Evolutionary conservation across 768 basidiomycete genomes (phyloP).

Genomic region (Neoboletus subvelutipes): DNA sequence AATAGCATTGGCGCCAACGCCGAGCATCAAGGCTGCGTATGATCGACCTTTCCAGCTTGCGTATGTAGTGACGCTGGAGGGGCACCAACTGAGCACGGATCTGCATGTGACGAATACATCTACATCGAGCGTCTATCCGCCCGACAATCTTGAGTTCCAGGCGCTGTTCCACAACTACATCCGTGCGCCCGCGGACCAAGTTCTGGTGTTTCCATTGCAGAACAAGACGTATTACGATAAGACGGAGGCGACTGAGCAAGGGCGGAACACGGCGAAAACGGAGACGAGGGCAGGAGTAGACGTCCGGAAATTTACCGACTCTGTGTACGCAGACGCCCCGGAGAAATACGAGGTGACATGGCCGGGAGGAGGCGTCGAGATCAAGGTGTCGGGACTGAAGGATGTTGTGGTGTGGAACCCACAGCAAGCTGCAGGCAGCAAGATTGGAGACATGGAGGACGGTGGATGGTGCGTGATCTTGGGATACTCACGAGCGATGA

Average conservation of each 20-base stretch:
- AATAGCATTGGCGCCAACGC: constrained; percentile 62
- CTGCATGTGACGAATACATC: constrained; percentile 79
- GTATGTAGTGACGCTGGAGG: constrained; percentile 80
- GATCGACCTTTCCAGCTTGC: constrained; percentile 64
- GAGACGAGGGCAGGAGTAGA: constrained; percentile 66
- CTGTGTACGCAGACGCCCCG: constrained; percentile 69
- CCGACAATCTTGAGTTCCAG: constrained; percentile 75
- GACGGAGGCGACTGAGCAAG: constrained; percentile 57
- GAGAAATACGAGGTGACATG: constrained; percentile 58
- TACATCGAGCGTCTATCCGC: constrained; percentile 34
- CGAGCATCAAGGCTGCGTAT: constrained; percentile 58
- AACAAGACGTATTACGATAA: constrained; percentile 78
- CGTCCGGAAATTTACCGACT: constrained; percentile 68
- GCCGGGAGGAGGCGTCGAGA: constrained; percentile 53
- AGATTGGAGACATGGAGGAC: constrained; percentile 87
- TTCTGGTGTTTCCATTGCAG: constrained; percentile 63
- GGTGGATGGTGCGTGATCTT: constrained; percentile 68
- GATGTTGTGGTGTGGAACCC: constrained; percentile 98
- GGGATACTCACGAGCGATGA: neutral
- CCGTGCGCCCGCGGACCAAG: constrained; percentile 56
- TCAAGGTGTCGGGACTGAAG: constrained; percentile 57
- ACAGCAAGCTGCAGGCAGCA: constrained; percentile 59
- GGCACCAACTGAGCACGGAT: constrained; percentile 72
- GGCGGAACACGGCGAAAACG: constrained; percentile 45
- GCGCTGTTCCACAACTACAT: constrained; percentile 93